phyloP scores from a whole-genome alignment of 352 stramenopile genomes.

The Phytophthora capsici region DNA sequence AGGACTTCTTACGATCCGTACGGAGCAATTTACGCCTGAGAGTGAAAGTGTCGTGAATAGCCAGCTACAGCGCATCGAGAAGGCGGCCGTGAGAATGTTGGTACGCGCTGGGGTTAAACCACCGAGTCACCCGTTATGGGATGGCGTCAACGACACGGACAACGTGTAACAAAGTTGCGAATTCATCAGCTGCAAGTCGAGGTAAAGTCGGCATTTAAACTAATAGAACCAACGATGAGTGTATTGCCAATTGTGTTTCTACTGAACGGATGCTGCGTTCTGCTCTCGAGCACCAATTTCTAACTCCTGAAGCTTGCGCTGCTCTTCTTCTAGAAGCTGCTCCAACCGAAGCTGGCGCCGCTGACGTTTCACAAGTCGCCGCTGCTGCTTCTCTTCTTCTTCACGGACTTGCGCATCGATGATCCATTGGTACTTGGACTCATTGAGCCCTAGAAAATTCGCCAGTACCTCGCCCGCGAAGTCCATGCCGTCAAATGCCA shows the following conservation, averaged over 20 bases:
- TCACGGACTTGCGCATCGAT: constrained; percentile 78
- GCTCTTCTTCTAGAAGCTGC: constrained; percentile 72
- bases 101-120: constrained; percentile 47
- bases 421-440: constrained; percentile 88
- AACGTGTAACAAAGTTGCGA: not conserved
- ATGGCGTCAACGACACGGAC: constrained; percentile 13
- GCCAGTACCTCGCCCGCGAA: constrained; percentile 84
- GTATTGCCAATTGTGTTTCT: constrained; percentile 7
- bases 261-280: not conserved
- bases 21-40: constrained; percentile 77
- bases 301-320: constrained; percentile 69
- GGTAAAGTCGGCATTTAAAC: not conserved
- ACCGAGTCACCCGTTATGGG: constrained; percentile 53
- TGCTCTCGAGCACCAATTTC: constrained; percentile 40
- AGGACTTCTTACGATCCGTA: constrained; percentile 97
- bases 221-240: not conserved
- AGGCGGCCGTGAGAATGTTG: constrained; percentile 59
- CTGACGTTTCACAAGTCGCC: constrained; percentile 65
- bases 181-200: too few relatives aligned
- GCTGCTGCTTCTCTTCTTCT: constrained; percentile 63
- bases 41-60: constrained; percentile 73
- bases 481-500: constrained; percentile 73
- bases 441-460: constrained; percentile 84
- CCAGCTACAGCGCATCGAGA: constrained; percentile 76
- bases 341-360: constrained; percentile 70